A percentile compares a stretch with the other conserved stretches of the same genome.
Evolutionary conservation across 805 yeast species (phyloP).

Genomic region (Ogataea nakhonphanomensis): DNA sequence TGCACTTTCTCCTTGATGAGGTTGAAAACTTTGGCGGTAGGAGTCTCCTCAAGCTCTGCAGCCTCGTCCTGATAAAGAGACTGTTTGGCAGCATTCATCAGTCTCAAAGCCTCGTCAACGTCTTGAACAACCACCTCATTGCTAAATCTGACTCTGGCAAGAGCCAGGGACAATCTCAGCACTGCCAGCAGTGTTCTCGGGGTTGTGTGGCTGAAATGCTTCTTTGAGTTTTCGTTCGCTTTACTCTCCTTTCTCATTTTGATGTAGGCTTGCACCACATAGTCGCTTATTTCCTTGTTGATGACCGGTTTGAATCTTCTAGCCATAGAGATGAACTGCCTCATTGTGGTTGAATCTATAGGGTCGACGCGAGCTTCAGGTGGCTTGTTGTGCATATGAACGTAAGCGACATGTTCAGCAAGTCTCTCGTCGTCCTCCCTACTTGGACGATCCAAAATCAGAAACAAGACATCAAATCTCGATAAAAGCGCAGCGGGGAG

Average conservation of each 20-base stretch:
- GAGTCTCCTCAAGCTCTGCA: slow-evolving; percentile 56
- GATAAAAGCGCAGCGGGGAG: slow-evolving; percentile 94
- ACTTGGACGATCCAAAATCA: slow-evolving; percentile 80
- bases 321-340: slow-evolving; percentile 87
- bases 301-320: slow-evolving; percentile 82
- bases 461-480: slow-evolving; percentile 86
- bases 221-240: slow-evolving; percentile 67
- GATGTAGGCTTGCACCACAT: slow-evolving; percentile 81
- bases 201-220: slow-evolving; percentile 86
- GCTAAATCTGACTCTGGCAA: slow-evolving; percentile 84
- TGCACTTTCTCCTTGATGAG: slow-evolving; percentile 51
- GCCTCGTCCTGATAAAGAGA: slow-evolving; percentile 61
- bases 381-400: slow-evolving; percentile 88
- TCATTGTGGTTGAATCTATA: slow-evolving; percentile 70
- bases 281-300: slow-evolving; percentile 78
- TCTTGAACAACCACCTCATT: slow-evolving; percentile 69
- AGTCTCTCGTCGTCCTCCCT: slow-evolving; percentile 77
- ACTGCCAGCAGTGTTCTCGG: slow-evolving; percentile 93
- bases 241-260: slow-evolving; percentile 91
- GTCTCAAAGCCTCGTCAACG: slow-evolving; percentile 92
- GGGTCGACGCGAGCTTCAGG: slow-evolving; percentile 78
- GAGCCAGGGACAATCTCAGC: slow-evolving; percentile 88
- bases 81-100: slow-evolving; percentile 81
- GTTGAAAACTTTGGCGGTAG: slow-evolving; percentile 66
- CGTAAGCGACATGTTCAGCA: slow-evolving; percentile 93